Evolutionary conservation across 129 eudicot species (phyloP), one percentile per base, ranked within the genome.

Genomic region (Gnaphalium uliginosum): DNA sequence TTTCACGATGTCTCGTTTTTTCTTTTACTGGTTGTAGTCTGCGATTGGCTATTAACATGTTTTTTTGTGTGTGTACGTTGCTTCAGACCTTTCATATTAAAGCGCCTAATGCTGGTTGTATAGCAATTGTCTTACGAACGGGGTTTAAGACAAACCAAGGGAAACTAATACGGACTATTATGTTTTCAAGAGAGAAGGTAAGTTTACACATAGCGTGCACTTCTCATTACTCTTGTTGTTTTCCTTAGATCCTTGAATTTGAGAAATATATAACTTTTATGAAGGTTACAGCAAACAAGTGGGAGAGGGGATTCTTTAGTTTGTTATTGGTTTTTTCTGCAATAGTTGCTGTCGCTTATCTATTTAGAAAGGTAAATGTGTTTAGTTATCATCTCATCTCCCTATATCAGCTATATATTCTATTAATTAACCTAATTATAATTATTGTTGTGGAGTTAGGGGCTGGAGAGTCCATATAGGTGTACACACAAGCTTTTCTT

Each of bases 121-220:
- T 93, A 68, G 98, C 98, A 37, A 85, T 93, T 85, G 98, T 93
- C 78, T 74, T 93, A 74, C 86, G 96, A 70, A 90, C 96, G 70
- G 98, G 96, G 24, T 90, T 93, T 83, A 96, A 93, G 81, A 93
- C 98, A 43, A 90, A 95, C 73, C 98, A 93, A 86, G 98, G 98
- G 64, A 93, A 93, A 76, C 85, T 93, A 65, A 93, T 93, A 96
- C 87, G 98, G n/a, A 93, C 98, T 54, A 93, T 90, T 72, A 81
- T 93, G 69, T 93, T 93, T 85, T 93, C 98, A 62, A 88, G 96
- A 1, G 98, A 93, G 84, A 88, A 96, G 90, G 98, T 93, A 90
- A 54, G 82, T 46, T 73, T 70, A 22, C 29, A 27, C 29, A 27
- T 27, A 27, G 29, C 29, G 2, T 2, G 2, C 29, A 27, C 2